These are phyloP conservation scores for Miscanthus lutarioriparius DNA, from an alignment of 176 grass and related monocot genomes.

Conservation along the genomic window DNA sequence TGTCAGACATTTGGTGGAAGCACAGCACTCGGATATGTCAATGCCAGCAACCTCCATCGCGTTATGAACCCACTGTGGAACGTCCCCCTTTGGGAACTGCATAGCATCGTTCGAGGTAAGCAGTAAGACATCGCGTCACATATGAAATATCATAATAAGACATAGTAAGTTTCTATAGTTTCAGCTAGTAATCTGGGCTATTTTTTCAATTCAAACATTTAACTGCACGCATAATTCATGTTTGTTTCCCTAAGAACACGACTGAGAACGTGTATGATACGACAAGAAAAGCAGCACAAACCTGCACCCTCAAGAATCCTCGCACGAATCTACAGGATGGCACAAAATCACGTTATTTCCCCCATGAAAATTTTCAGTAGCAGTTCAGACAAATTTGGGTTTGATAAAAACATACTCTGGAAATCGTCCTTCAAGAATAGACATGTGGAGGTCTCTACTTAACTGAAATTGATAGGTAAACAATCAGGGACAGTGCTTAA, in stretches of 20 bases:
- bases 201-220: background rate
- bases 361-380: background rate
- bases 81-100: constrained; percentile 86
- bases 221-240: background rate
- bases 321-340: constrained; percentile 63
- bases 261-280: background rate
- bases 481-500: background rate
- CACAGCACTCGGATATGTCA: constrained; percentile 80
- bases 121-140: background rate
- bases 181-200: background rate
- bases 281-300: constrained; percentile 34
- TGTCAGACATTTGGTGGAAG: constrained; percentile 34
- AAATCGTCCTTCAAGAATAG: constrained; percentile 82
- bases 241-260: background rate
- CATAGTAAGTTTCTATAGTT: background rate
- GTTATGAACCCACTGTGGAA: constrained; percentile 89
- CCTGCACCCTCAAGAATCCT: constrained; percentile 80
- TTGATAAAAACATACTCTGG: constrained; percentile 64
- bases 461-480: constrained; percentile 53
- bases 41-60: constrained; percentile 94
- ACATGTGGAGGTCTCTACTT: constrained; percentile 85
- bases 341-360: constrained; percentile 22
- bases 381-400: background rate
- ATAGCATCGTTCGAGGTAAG: background rate
- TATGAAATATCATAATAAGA: background rate